phyloP scores from a whole-genome alignment of 352 stramenopile genomes.

The Pythium insidiosum region DNA sequence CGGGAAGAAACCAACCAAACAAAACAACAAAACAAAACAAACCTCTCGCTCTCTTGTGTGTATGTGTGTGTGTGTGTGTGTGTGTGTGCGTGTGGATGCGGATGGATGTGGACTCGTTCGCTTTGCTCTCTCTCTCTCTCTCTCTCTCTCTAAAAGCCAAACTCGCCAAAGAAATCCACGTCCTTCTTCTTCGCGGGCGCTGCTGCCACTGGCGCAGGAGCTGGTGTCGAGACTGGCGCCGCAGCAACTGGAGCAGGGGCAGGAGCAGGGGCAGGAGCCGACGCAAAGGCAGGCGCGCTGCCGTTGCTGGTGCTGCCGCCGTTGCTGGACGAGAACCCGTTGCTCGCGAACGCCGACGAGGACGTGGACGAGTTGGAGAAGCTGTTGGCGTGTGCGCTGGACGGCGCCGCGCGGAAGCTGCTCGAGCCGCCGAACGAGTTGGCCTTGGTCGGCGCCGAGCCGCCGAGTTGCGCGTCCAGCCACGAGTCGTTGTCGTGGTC shows the following conservation, averaged over 20 bases:
- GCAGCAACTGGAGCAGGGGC: slow-evolving; percentile 8
- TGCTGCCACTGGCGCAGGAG: slow-evolving; percentile 12
- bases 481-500: slow-evolving; percentile 66
- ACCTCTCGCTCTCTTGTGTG: background rate
- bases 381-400: slow-evolving; percentile 23
- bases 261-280: slow-evolving; percentile 14
- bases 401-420: slow-evolving; percentile 1
- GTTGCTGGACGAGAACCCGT: slow-evolving; percentile 15
- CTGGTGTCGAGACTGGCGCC: slow-evolving; percentile 9
- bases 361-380: slow-evolving; percentile 30
- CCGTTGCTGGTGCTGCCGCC: slow-evolving; percentile 15
- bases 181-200: slow-evolving; percentile 63
- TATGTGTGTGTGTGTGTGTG: too few species aligned
- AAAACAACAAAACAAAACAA: too few species aligned
- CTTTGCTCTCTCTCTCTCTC: background rate
- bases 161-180: slow-evolving; percentile 81
- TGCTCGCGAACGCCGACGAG: slow-evolving; percentile 13
- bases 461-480: slow-evolving; percentile 44
- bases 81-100: background rate
- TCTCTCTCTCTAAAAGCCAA: slow-evolving; percentile 43
- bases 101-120: background rate
- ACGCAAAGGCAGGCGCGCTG: slow-evolving; percentile 8
- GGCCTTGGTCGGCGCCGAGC: slow-evolving; percentile 14
- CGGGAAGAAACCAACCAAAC: too few species aligned
- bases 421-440: slow-evolving; percentile 26